Percentiles rank a stretch among this genome's conserved stretches.
phyloP scores from a whole-genome alignment of 805 yeast genomes.

The Debaryomyces tyrocola region DNA sequence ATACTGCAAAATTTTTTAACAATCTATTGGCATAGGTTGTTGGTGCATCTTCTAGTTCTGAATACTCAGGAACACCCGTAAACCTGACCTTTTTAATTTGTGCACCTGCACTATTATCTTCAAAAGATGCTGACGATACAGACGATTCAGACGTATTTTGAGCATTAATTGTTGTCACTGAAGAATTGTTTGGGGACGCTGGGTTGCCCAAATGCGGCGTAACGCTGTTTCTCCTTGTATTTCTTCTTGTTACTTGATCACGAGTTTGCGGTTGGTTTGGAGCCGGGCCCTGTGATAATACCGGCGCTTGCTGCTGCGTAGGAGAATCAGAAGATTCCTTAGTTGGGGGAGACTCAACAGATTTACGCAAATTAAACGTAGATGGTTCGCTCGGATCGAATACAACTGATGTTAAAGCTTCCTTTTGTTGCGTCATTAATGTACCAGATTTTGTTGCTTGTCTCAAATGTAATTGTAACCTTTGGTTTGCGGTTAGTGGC shows the following conservation, averaged over 20 bases:
- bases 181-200: neutral
- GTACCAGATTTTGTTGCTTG: constrained; percentile 39
- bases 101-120: constrained; percentile 4
- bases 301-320: neutral
- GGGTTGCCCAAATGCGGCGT: constrained; percentile 10
- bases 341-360: constrained; percentile 10
- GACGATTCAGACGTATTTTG: constrained; percentile 2
- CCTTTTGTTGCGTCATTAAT: constrained; percentile 38
- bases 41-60: constrained; percentile 58
- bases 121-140: constrained; percentile 1
- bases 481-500: constrained; percentile 35
- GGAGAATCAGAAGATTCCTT: neutral
- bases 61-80: constrained; percentile 50
- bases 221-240: constrained; percentile 32
- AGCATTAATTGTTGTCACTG: constrained; percentile 1
- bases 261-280: constrained; percentile 12
- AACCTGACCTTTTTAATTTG: constrained; percentile 48
- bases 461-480: constrained; percentile 38
- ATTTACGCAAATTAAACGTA: constrained; percentile 12
- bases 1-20: constrained; percentile 39
- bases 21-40: constrained; percentile 37
- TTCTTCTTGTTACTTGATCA: constrained; percentile 26
- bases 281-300: neutral
- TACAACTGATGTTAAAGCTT: constrained; percentile 32
- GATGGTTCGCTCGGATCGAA: constrained; percentile 42